Base-by-base conservation (phyloP, 2,329 filamentous ascomycete genomes). In the Magnaporthiopsis rhizophila region DNA sequence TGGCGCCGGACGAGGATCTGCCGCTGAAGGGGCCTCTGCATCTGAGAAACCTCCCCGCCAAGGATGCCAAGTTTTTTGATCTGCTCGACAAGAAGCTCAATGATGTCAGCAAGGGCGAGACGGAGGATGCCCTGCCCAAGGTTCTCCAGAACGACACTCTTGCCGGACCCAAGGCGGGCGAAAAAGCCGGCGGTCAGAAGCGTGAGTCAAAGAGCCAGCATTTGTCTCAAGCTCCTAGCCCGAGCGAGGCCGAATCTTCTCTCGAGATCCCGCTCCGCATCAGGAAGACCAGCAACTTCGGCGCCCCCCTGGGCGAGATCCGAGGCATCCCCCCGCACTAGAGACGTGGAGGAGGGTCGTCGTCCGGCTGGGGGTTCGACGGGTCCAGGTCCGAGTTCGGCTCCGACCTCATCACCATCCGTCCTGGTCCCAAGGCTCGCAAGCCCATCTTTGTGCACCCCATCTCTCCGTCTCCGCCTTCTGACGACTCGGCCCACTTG, bases 31-130 rank as follows among this genome's bases (percentile, higher is more conserved):
- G 81, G 0, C 83, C 83, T 11, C 68, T 86, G 62, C 82, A 81
- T 74, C 75, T 86, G 53, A 77, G 79, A 65, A 86, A 86, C 66
- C 80, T 82, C 65, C 82, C 83, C 1, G 81, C 80, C 1, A 77
- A 83, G 61, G 83, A 86, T 65, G 83, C 85, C 68, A 73, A 81
- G 28, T 86, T 86, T 67, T 80, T 83, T 62, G 74, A 75, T 59
- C 74, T 75, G 65, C 71, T 86, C 21, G 79, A 81, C 53, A 77
- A 82, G 69, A 85, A 81, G 70, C 76, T 86, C 2, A 77, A 82
- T 65, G 77, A 80, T 57, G 79, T 83, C 58, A 62, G 30, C 15
- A 38, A 61, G 63, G 78, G 77, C 18, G 45, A n/a, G 45, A 74
- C 64, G 45, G 56, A 78, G 26, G 78, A 82, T 53, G 76, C 79